These are phyloP conservation scores for Melampsora americana DNA, from an alignment of 1,284 basidiomycete species.

Conservation along the genomic window DNA sequence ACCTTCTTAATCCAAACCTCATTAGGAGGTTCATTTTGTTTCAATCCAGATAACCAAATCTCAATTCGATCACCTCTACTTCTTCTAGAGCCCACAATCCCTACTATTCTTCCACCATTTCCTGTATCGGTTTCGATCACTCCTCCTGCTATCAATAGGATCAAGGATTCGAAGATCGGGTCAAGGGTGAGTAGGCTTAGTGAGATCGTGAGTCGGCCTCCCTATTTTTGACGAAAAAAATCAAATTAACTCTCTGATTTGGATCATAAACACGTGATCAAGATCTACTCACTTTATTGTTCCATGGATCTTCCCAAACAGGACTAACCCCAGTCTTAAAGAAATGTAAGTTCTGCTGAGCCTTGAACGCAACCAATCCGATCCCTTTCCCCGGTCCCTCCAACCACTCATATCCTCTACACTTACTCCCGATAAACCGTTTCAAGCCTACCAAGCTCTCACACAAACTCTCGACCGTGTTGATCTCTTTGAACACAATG, in stretches of 20 bases:
- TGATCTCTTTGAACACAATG: constrained; percentile 17
- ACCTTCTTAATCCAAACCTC: constrained; percentile 35
- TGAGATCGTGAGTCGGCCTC: constrained; percentile 35
- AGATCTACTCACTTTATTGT: constrained; percentile 25
- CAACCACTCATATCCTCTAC: constrained; percentile 11
- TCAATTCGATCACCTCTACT: constrained; percentile 27
- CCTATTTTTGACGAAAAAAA: constrained; percentile 14
- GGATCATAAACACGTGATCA: too few species aligned
- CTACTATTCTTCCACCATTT: constrained; percentile 27
- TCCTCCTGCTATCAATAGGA: constrained; percentile 34
- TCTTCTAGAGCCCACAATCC: constrained; percentile 28
- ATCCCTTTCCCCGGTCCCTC: constrained; percentile 23
- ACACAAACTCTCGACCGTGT: constrained; percentile 36
- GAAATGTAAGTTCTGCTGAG: constrained; percentile 36
- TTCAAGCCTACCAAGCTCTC: constrained; percentile 23
- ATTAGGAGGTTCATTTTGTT: not conserved
- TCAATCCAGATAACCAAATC: constrained; percentile 28
- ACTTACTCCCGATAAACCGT: not conserved
- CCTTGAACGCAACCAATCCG: constrained; percentile 31
- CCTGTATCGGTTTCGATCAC: constrained; percentile 35
- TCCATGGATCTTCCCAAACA: constrained; percentile 43
- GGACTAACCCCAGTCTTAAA: constrained; percentile 35
- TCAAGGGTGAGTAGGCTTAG: constrained; percentile 9
- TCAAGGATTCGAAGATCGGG: constrained; percentile 33
- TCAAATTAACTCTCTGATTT: too few species aligned